Conservation (phyloP, 306 rosid species). For the Corylus heterophylla region DNA sequence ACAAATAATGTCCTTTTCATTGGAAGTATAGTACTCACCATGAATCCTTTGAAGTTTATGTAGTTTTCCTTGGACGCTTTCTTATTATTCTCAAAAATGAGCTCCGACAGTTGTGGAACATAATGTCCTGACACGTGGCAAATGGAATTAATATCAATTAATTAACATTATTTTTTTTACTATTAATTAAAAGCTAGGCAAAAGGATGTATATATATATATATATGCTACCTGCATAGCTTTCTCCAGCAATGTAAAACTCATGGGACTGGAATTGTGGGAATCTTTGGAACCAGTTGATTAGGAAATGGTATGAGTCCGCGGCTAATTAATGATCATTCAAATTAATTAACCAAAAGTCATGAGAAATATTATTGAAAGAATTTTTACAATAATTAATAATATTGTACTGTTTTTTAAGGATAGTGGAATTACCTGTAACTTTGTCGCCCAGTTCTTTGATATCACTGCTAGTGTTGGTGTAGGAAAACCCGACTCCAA, state of each 20-base stretch:
- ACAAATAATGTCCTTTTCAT: neutral
- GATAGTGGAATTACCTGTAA: conserved; percentile 51
- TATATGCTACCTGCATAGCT: conserved; percentile 72
- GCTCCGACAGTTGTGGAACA: conserved; percentile 59
- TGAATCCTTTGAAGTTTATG: conserved; percentile 55
- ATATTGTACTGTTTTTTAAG: neutral
- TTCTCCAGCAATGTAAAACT: conserved; percentile 85
- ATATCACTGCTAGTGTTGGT: conserved; percentile 67
- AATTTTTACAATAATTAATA: neutral
- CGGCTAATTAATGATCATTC: conserved; percentile 39
- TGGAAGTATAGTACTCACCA: conserved; percentile 25
- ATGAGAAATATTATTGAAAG: conserved; percentile 6
- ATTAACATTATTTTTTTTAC: neutral
- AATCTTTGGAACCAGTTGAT: conserved; percentile 74
- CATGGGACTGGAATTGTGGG: conserved; percentile 74
- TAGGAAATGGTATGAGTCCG: conserved; percentile 67
- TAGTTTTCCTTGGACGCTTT: conserved; percentile 14
- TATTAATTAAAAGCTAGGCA: neutral
- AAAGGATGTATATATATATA: neutral
- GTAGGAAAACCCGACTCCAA: conserved; percentile 90
- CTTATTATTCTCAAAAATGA: conserved; percentile 44
- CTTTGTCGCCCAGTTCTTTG: conserved; percentile 52
- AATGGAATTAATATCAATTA: neutral
- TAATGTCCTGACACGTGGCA: conserved; percentile 64
- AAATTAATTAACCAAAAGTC: neutral